A percentile compares a stretch with the other conserved stretches of the same genome.
Evolutionary conservation across 176 grass and related monocot species (phyloP).

Genomic region (Panicum miliaceum): DNA sequence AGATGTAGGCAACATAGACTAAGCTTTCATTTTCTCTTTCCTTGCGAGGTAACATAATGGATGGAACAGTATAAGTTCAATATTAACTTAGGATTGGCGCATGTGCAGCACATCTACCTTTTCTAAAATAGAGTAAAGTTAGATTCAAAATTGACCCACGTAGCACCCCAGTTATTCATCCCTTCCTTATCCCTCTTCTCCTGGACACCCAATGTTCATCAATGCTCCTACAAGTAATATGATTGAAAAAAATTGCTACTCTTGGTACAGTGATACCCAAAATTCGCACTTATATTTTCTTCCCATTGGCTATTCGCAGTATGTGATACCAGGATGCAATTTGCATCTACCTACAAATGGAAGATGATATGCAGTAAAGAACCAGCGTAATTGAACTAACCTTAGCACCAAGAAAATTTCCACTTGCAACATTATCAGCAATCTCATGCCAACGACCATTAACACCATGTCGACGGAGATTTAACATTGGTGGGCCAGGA

Average conservation of each 20-base stretch:
- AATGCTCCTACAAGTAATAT: neutral
- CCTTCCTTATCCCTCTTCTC: neutral
- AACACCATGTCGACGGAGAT: conserved; percentile 92
- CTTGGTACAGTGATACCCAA: neutral
- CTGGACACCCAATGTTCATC: neutral
- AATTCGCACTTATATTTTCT: neutral
- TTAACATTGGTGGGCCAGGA: conserved; percentile 92
- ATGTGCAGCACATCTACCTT: neutral
- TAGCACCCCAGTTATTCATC: neutral
- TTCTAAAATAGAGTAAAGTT: neutral
- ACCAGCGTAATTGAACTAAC: conserved; percentile 40
- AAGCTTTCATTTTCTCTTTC: neutral
- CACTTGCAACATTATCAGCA: conserved; percentile 81
- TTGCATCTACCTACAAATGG: conserved; percentile 17
- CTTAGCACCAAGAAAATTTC: conserved; percentile 98
- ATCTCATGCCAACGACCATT: conserved; percentile 88
- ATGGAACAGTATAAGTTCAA: neutral
- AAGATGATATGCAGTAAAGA: conserved; percentile 16
- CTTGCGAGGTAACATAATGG: neutral
- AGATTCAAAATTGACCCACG: neutral
- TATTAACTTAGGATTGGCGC: neutral
- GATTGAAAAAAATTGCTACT: neutral
- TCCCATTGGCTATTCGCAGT: neutral
- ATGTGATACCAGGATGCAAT: neutral
- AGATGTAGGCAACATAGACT: neutral